Conservation (phyloP, 768 basidiomycete species). For the Crucibulum laeve region DNA sequence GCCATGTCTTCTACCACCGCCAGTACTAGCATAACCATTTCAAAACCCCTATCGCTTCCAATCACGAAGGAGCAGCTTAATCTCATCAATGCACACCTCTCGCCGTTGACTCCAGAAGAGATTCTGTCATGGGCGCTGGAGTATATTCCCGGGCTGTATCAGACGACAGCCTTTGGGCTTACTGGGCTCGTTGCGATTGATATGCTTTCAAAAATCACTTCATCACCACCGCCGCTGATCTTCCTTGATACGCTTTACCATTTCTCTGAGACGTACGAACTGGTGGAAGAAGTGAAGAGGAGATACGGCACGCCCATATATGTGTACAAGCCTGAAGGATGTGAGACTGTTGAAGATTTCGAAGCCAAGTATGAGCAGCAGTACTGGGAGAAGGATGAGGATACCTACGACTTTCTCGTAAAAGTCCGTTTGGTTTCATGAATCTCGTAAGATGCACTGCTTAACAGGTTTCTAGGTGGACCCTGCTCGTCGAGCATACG, state of each 20-base stretch:
- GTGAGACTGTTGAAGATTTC: slow-evolving; percentile 66
- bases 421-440: slow-evolving; percentile 55
- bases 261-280: slow-evolving; percentile 88
- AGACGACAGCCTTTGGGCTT: slow-evolving; percentile 96
- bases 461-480: slow-evolving; percentile 67
- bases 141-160: slow-evolving; percentile 75
- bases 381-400: slow-evolving; percentile 88
- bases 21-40: slow-evolving; percentile 15
- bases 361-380: slow-evolving; percentile 73
- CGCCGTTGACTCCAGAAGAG: slow-evolving; percentile 69
- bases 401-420: slow-evolving; percentile 84
- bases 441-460: background rate
- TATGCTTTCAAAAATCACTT: slow-evolving; percentile 85
- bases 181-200: slow-evolving; percentile 92
- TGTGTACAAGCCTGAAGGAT: slow-evolving; percentile 76
- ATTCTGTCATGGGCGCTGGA: slow-evolving; percentile 84
- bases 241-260: slow-evolving; percentile 98
- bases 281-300: slow-evolving; percentile 76
- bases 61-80: slow-evolving; percentile 54
- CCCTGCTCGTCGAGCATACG: slow-evolving; percentile 86
- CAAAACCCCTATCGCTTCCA: slow-evolving; percentile 51
- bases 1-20: slow-evolving; percentile 11
- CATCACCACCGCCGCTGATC: slow-evolving; percentile 74
- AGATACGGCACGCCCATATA: slow-evolving; percentile 71
- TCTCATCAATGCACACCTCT: slow-evolving; percentile 72